Evolutionary conservation across 768 basidiomycete species (phyloP).

Genomic region (Pleurotus platypus): DNA sequence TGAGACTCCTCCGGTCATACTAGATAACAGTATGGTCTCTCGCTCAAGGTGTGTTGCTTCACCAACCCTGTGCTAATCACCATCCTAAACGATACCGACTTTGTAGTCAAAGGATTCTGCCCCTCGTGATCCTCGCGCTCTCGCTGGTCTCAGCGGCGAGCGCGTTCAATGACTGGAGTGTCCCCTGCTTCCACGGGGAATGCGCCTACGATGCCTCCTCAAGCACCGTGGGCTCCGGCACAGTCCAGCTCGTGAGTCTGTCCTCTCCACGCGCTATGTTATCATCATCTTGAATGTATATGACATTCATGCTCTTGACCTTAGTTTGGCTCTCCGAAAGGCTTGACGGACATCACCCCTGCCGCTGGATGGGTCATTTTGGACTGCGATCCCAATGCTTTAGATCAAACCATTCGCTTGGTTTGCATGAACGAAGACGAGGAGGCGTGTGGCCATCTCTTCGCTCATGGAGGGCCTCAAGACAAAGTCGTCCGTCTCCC

Average conservation of each 20-base stretch:
- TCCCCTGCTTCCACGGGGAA: background rate
- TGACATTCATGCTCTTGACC: background rate
- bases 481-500: conserved; percentile 1
- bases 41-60: background rate
- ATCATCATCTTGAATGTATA: too few species aligned
- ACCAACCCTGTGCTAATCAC: background rate
- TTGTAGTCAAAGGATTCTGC: too few species aligned
- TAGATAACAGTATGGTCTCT: background rate
- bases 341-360: conserved; percentile 1
- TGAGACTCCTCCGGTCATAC: too few species aligned
- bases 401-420: background rate
- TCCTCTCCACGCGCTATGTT: too few species aligned
- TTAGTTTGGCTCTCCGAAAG: background rate
- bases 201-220: background rate
- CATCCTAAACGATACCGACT: too few species aligned
- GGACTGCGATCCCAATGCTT: conserved; percentile 1
- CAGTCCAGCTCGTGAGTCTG: background rate
- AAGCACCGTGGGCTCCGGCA: background rate
- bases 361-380: conserved; percentile 1
- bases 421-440: background rate
- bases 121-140: too few species aligned
- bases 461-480: background rate
- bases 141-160: too few species aligned
- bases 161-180: background rate
- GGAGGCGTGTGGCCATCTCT: background rate